Conservation (phyloP, 331 rosid species). For the Quercus tomentella region DNA sequence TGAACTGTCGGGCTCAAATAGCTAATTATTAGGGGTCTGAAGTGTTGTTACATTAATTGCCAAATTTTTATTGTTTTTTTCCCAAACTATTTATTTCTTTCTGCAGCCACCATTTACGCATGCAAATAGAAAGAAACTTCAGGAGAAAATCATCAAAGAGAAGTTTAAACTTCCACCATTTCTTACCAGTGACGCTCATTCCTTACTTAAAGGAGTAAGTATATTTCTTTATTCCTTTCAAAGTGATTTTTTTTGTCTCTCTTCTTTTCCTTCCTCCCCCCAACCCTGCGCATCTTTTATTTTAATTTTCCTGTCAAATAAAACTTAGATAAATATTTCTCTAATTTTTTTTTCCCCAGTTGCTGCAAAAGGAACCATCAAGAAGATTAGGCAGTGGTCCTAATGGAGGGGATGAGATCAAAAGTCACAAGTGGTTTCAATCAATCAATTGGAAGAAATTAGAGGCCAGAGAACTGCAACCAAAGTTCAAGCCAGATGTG, state of each 20-base stretch:
- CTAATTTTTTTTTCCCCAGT: slow-evolving; percentile 31
- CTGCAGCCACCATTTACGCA: slow-evolving; percentile 89
- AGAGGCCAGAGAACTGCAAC: slow-evolving; percentile 77
- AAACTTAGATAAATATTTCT: neutral
- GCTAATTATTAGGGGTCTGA: slow-evolving; percentile 1
- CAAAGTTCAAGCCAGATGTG: slow-evolving; percentile 88
- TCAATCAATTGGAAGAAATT: slow-evolving; percentile 83
- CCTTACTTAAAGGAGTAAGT: slow-evolving; percentile 93
- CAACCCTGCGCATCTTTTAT: neutral
- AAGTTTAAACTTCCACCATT: slow-evolving; percentile 78
- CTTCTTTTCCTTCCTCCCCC: neutral
- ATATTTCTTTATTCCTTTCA: neutral
- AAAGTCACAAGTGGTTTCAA: slow-evolving; percentile 76
- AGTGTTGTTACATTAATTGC: slow-evolving; percentile 12
- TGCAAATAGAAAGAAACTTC: slow-evolving; percentile 85
- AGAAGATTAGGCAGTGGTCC: slow-evolving; percentile 79
- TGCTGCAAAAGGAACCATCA: slow-evolving; percentile 81
- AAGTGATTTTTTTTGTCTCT: neutral
- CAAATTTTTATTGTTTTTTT: neutral
- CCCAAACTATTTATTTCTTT: slow-evolving; percentile 10
- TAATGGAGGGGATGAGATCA: slow-evolving; percentile 67
- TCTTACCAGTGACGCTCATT: slow-evolving; percentile 79
- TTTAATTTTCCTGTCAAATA: neutral
- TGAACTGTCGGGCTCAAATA: neutral
- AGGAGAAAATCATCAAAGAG: slow-evolving; percentile 85